Evolutionary conservation across 2,329 filamentous ascomycete species (phyloP).

Genomic region (Nemania abortiva): DNA sequence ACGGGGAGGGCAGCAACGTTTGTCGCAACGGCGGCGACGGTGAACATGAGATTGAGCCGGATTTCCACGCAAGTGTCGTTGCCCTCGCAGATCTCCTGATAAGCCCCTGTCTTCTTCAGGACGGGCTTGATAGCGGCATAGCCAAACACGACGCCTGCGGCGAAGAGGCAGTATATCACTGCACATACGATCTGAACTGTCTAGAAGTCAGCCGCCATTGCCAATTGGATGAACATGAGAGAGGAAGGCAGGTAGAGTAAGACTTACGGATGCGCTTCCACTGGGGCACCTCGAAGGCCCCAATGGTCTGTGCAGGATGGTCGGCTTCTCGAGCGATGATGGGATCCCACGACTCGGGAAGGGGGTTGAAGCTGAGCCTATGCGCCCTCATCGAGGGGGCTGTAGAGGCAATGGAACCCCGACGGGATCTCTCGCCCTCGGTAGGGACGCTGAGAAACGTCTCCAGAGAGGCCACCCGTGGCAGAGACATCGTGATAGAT

Average conservation of each 20-base stretch:
- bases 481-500: conserved; percentile 61
- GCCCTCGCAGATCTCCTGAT: conserved; percentile 70
- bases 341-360: conserved; percentile 65
- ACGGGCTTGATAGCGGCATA: conserved; percentile 88
- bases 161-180: conserved; percentile 79
- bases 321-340: conserved; percentile 55
- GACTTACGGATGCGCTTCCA: conserved; percentile 67
- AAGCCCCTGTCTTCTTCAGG: conserved; percentile 78
- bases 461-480: conserved; percentile 66
- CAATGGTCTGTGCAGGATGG: conserved; percentile 58
- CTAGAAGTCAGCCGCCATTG: conserved; percentile 20
- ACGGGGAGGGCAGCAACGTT: conserved; percentile 89
- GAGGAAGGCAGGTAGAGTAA: background rate
- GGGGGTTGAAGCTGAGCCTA: conserved; percentile 66
- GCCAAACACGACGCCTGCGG: conserved; percentile 84
- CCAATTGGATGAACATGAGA: background rate
- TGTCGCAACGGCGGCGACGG: conserved; percentile 85
- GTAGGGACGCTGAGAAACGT: conserved; percentile 60
- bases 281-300: conserved; percentile 65
- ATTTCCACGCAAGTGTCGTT: conserved; percentile 65
- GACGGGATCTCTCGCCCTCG: conserved; percentile 55
- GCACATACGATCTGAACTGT: conserved; percentile 77
- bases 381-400: conserved; percentile 63
- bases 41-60: conserved; percentile 91
- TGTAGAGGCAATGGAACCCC: conserved; percentile 51